Conservation (phyloP, 1,284 basidiomycete species). For the Ganoderma lucidum region DNA sequence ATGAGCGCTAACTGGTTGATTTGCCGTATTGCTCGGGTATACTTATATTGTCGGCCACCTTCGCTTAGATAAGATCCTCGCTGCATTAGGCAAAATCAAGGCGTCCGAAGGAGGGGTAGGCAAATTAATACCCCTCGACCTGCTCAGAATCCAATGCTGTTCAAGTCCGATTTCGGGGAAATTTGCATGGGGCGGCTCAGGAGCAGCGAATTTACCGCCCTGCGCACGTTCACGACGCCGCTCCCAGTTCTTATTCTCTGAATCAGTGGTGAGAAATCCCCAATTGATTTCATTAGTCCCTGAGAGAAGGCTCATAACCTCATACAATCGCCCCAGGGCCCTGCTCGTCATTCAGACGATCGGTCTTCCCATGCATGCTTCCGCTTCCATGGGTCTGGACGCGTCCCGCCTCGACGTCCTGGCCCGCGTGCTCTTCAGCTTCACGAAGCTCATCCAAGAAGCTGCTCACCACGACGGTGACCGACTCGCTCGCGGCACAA, state of each 20-base stretch:
- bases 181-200: too few relatives aligned
- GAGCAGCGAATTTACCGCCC: background rate
- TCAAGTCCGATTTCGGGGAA: too few relatives aligned
- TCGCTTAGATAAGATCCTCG: too few relatives aligned
- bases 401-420: slow-evolving; percentile 9
- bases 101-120: too few relatives aligned
- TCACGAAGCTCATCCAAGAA: background rate
- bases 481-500: background rate
- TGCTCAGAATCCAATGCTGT: too few relatives aligned
- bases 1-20: too few relatives aligned
- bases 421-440: background rate
- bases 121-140: too few relatives aligned
- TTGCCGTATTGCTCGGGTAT: too few relatives aligned
- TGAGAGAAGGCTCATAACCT: background rate
- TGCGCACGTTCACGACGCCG: background rate
- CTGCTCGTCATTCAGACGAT: background rate
- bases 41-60: too few relatives aligned
- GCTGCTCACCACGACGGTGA: background rate
- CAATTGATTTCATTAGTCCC: slow-evolving; percentile 3
- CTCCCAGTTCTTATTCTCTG: background rate
- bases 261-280: background rate
- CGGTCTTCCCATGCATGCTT: slow-evolving; percentile 6
- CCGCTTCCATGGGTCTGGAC: slow-evolving; percentile 11
- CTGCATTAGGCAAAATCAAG: too few relatives aligned
- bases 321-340: background rate